A percentile compares a stretch with the other conserved stretches of the same genome.
These are phyloP conservation scores for Chondrostereum purpureum DNA, from an alignment of 1,284 basidiomycete genomes.

Conservation along the genomic window DNA sequence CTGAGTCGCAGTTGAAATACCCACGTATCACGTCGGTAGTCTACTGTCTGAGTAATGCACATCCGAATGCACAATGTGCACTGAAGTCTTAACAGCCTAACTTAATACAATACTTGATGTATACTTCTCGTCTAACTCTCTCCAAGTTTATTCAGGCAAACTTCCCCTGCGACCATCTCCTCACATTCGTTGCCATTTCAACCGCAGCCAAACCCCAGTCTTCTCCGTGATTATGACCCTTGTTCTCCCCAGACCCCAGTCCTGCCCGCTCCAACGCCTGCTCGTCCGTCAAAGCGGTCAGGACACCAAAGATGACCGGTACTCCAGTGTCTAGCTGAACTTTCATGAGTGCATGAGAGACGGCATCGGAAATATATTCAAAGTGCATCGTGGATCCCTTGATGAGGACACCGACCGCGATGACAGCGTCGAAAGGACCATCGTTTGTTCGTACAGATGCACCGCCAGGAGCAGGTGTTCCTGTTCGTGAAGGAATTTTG, in stretches of 20 bases:
- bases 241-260: slow-evolving; percentile 54
- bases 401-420: slow-evolving; percentile 96
- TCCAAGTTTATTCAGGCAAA: too few relatives aligned
- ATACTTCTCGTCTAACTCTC: too few relatives aligned
- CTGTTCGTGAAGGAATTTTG: slow-evolving; percentile 37
- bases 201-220: slow-evolving; percentile 96
- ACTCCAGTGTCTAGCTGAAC: slow-evolving; percentile 89
- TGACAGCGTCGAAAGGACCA: slow-evolving; percentile 86
- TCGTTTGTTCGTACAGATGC: slow-evolving; percentile 40
- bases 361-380: slow-evolving; percentile 95
- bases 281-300: slow-evolving; percentile 90
- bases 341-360: slow-evolving; percentile 90
- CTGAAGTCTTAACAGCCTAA: too few relatives aligned
- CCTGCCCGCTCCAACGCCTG: slow-evolving; percentile 93
- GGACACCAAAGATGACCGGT: slow-evolving; percentile 96
- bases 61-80: too few relatives aligned
- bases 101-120: too few relatives aligned
- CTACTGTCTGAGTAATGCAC: too few relatives aligned
- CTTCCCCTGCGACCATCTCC: slow-evolving; percentile 72
- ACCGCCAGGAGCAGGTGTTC: slow-evolving; percentile 39
- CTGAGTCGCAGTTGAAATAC: too few relatives aligned
- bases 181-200: slow-evolving; percentile 76
- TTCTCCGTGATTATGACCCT: slow-evolving; percentile 91
- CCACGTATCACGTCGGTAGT: too few relatives aligned
- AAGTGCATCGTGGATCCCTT: slow-evolving; percentile 98